Evolutionary conservation across 106 monocot genomes (phyloP).

Genomic region (Iris macrosiphon): DNA sequence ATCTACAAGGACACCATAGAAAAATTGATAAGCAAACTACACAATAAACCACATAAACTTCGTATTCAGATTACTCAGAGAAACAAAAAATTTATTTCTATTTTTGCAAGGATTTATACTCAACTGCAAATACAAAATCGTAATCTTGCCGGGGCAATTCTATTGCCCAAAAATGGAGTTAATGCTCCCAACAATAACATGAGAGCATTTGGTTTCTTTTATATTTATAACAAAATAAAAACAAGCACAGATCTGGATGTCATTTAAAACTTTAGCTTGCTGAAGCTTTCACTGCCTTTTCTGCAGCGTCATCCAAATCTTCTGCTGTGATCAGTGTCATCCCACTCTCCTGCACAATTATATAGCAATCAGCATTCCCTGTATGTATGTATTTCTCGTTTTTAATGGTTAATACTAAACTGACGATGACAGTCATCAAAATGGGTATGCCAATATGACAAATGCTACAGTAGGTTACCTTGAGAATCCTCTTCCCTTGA

Average conservation of each 20-base stretch:
- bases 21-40: no score
- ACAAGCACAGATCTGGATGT: no score
- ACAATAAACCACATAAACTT: no score
- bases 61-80: no score
- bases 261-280: conserved; percentile 9
- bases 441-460: no score
- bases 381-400: background rate
- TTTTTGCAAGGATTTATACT: background rate
- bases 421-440: background rate
- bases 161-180: conserved; percentile 6
- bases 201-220: conserved; percentile 1
- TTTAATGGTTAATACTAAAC: background rate
- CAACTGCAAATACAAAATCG: background rate
- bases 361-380: background rate
- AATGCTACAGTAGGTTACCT: conserved; percentile 30
- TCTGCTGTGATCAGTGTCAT: conserved; percentile 90
- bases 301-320: conserved; percentile 95
- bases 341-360: conserved; percentile 69
- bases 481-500: conserved; percentile 97
- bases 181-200: conserved; percentile 8
- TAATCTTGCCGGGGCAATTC: background rate
- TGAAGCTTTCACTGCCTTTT: conserved; percentile 84
- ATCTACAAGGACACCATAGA: no score
- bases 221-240: background rate
- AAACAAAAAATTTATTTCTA: background rate